Base-by-base conservation (phyloP, 306 rosid genomes). In the Castanospermum australe region DNA sequence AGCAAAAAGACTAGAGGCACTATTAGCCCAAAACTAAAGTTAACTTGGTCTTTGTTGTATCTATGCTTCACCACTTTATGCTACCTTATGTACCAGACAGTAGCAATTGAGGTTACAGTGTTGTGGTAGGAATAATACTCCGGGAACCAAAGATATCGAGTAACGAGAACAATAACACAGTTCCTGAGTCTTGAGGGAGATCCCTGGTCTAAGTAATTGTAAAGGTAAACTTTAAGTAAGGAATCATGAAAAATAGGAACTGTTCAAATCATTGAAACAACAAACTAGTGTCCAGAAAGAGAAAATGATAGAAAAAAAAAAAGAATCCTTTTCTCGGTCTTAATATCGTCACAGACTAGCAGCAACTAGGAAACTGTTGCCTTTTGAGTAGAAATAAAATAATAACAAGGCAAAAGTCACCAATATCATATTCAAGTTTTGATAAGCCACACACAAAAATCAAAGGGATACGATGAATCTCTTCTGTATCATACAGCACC, bases 101-200 rank as follows among this genome's bases (percentile, higher is more conserved):
- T 79, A 44, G 75, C 82, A 13, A 75, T 14, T 0, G 89, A 74
- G 28, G 79, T 82, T 6, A 57, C 17, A 28, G 59, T 15, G 73
- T 86, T 75, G 73, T 82, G 82, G 8, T 82, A 6, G 63, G 89
- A 86, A 77, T 22, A 14, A 35, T 54, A 68, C 73, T 7, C 55
- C 5, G 64, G 24, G 70, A 82, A 66, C 82, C 82, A 45, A 32
- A 82, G 44, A 73, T 86, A 86, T 14, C 86, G 84, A 41, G 86
- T 75, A 20, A 79, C 57, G 60, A 78, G 82, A 21, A 85, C 86
- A 24, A 82, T 11, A n/a, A 28, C 82, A 75, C 45, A 82, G 75
- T 51, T 85, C 89, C 73, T 85, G 89, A 54, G 89, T 85, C 82
- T 82, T 79, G 9, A 74, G 84, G 9, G 89, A 85, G 70, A 85